phyloP scores from a whole-genome alignment of 2,329 filamentous ascomycete genomes.

The Rhinocladiella similis region DNA sequence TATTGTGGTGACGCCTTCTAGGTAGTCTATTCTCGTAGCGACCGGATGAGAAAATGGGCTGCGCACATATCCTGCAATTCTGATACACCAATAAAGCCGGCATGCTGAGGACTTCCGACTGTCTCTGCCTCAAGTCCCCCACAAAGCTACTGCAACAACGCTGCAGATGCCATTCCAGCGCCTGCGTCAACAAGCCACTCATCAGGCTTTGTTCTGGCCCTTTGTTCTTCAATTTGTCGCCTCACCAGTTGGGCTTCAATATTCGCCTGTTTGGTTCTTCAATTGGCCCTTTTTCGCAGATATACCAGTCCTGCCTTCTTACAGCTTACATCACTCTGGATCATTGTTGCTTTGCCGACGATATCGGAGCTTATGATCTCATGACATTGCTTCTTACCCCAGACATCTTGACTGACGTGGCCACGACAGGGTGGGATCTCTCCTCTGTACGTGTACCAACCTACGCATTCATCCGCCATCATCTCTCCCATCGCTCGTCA shows the following conservation, averaged over 20 bases:
- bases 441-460: conserved; percentile 1
- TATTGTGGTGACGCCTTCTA: not conserved
- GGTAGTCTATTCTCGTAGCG: not conserved
- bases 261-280: conserved; percentile 2
- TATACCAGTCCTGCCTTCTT: conserved; percentile 6
- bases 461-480: conserved; percentile 2
- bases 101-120: conserved; percentile 5
- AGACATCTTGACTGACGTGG: conserved; percentile 16
- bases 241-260: conserved; percentile 24
- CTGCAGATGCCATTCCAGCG: conserved; percentile 8
- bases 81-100: not conserved
- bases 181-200: conserved; percentile 14
- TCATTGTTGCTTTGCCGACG: conserved; percentile 1
- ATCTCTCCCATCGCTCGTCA: conserved; percentile 1
- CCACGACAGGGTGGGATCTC: not conserved
- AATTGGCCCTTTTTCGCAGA: conserved; percentile 18
- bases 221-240: conserved; percentile 20
- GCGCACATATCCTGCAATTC: not conserved
- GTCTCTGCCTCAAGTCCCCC: conserved; percentile 10
- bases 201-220: conserved; percentile 4
- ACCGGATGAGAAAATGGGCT: not conserved
- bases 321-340: conserved; percentile 1
- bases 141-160: conserved; percentile 17
- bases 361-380: conserved; percentile 20
- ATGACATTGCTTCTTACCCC: conserved; percentile 6